Conservation (phyloP, 176 grass and related monocot genomes). For the Aegilops speltoides region DNA sequence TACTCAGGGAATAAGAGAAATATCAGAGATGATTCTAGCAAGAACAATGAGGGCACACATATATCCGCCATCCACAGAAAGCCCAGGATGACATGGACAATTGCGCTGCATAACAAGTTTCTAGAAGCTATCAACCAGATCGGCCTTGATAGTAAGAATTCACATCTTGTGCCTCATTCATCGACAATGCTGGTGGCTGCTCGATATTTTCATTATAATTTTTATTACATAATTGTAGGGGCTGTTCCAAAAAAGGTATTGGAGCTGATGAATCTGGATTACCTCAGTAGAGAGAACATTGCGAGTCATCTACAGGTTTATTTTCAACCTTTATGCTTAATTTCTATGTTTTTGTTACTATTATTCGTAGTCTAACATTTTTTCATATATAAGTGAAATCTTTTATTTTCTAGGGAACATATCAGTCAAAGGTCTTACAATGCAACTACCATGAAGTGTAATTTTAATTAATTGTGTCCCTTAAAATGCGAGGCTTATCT, state of each 20-base stretch:
- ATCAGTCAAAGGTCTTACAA: neutral
- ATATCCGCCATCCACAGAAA: neutral
- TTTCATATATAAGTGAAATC: neutral
- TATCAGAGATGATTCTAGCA: neutral
- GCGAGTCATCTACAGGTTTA: conserved; percentile 78
- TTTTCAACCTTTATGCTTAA: neutral
- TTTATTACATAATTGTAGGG: conserved; percentile 34
- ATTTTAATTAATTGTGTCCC: neutral
- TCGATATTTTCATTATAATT: neutral
- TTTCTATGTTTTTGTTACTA: neutral
- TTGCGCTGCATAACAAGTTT: neutral
- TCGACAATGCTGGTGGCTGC: neutral
- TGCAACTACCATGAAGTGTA: neutral
- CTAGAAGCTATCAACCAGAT: neutral
- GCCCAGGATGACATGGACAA: neutral
- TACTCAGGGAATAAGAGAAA: conserved; percentile 37
- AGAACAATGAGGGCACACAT: neutral
- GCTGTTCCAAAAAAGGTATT: conserved; percentile 68
- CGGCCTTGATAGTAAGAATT: neutral
- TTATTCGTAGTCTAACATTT: neutral
- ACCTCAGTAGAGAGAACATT: conserved; percentile 59
- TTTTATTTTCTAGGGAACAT: neutral
- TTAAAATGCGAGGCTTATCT: neutral
- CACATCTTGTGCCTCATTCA: neutral
- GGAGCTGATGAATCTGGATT: conserved; percentile 56